Evolutionary conservation across 75 land plant genomes (phyloP), one percentile per base, ranked within the genome.

Genomic region (Picea sitchensis): DNA sequence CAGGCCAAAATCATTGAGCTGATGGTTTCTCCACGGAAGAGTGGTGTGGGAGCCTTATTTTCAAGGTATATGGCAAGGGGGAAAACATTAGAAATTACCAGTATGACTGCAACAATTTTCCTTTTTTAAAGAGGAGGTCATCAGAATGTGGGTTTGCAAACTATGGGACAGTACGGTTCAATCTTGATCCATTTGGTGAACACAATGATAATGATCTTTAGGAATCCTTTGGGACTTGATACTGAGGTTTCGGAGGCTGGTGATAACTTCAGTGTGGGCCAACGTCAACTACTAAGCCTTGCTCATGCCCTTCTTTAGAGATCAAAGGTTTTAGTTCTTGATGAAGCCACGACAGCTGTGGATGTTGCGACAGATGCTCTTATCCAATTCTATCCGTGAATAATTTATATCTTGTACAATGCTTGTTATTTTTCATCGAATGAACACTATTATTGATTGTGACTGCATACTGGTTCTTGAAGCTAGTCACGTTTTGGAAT

Each of bases 311-410:
- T 98, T 59, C 82, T 98, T 44, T 78, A 94, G 32, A 90, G 98
- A 79, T 98, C 96, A 67, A 97, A 98, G 77, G 93, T 98, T 76
- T 88, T 98, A 61, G 99, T 98, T 77, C 98, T 98, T 80, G 99
- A 98, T 92, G 99, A 98, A 86, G 99, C 99, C 72, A 98, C 98
- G 23, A 98, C 99, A 58, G 96, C 99, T 65, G 99, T 98, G 79
- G 99, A 98, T 92, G 98, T 98, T 79, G 90, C 93, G 68, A 98
- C 99, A 51, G 56, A 51, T 51, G 56, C 56, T 51, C 88, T 95
- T 59, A 95, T 95, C 75, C 99, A 98, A 86, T 82, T 95, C 98
- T 8, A 98, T 98, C 17, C 73, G 99, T 59, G 99, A 93, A 80
- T 98, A 98, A 76, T 98, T 98, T 75, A 95, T 82, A 62, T 88